A percentile compares a stretch with the other conserved stretches of the same genome.
Conservation (phyloP, 2,329 filamentous ascomycete genomes). For the Aquanectria penicillioides region DNA sequence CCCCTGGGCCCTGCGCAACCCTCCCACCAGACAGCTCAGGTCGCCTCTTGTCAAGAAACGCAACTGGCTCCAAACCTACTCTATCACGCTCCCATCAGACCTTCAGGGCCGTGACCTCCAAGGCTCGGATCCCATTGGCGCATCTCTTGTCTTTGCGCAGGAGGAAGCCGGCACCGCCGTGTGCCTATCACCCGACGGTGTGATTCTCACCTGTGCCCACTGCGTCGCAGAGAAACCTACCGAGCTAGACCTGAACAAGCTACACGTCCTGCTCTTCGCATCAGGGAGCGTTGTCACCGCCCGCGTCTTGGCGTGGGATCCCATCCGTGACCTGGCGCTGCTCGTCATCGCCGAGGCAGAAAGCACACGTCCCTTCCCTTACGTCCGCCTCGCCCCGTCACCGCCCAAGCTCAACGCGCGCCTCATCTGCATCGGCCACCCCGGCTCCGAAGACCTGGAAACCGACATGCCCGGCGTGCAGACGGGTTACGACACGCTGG, state of each 20-base stretch:
- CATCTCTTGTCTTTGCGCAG: slow-evolving; percentile 59
- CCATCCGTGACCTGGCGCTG: slow-evolving; percentile 56
- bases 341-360: slow-evolving; percentile 50
- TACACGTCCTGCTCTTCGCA: slow-evolving; percentile 56
- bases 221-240: slow-evolving; percentile 56
- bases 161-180: slow-evolving; percentile 61
- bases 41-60: slow-evolving; percentile 3
- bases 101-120: slow-evolving; percentile 9
- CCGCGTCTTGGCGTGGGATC: slow-evolving; percentile 53
- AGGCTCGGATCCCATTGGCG: slow-evolving; percentile 19
- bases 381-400: slow-evolving; percentile 21
- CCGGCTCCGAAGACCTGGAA: slow-evolving; percentile 56
- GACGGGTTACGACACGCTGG: slow-evolving; percentile 58
- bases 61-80: slow-evolving; percentile 26
- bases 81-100: slow-evolving; percentile 25
- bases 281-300: slow-evolving; percentile 52
- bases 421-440: slow-evolving; percentile 49
- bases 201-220: slow-evolving; percentile 61
- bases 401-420: slow-evolving; percentile 31
- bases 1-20: slow-evolving; percentile 10
- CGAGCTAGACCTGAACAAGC: slow-evolving; percentile 44
- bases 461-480: slow-evolving; percentile 44
- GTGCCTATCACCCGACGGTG: slow-evolving; percentile 55
- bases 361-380: slow-evolving; percentile 33
- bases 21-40: neutral